Evolutionary conservation across 2,329 filamentous ascomycete genomes (phyloP), one percentile per base, ranked within the genome.

Genomic region (Claviceps citrina): DNA sequence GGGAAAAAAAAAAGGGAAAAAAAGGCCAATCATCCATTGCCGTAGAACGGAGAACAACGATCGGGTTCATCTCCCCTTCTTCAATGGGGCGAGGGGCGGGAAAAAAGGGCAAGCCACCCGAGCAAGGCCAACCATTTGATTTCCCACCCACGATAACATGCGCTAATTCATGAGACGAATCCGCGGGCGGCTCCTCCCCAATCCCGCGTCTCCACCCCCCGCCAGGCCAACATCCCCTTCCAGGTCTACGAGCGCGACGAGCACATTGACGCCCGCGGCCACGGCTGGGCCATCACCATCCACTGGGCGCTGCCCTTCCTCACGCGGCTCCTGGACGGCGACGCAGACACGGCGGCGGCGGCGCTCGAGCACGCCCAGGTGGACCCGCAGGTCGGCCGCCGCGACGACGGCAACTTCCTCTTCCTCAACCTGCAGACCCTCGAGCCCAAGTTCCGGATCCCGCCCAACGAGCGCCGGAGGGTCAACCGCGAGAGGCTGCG

Each of bases 231-330:
- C 7, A 51, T 58, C 7, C 48, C 55, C 0, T 58, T 58, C 39
- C 45, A 54, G 25, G 41, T 58, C 15, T 58, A 52, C 44, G 56
- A 58, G 42, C 53, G 54, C 27, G 47, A 54, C 49, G 46, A 47
- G 16, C 45, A 53, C 35, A 46, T 53, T 40, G 49, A 51, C 36
- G 46, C 48, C 16, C 57, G 57, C 16, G 43, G 45, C 3, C 65
- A 67, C 31, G 72, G 73, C 36, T 78, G 73, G 74, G 73, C 69
- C 31, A 60, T 78, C 38, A 76, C 73, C 2, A 53, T 78, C 26
- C 71, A 78, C 49, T 78, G 73, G 72, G 67, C 62, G 16, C 57
- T 75, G 10, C 52, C 48, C 2, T 56, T 49, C 27, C 46, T 57
- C 8, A 37, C 40, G 13, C 41, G 54, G 41, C 44, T 56, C 12